Percentiles rank a stretch among this genome's conserved stretches.
phyloP scores from a whole-genome alignment of 179 eudicot species.

The Amaranthus tricolor region DNA sequence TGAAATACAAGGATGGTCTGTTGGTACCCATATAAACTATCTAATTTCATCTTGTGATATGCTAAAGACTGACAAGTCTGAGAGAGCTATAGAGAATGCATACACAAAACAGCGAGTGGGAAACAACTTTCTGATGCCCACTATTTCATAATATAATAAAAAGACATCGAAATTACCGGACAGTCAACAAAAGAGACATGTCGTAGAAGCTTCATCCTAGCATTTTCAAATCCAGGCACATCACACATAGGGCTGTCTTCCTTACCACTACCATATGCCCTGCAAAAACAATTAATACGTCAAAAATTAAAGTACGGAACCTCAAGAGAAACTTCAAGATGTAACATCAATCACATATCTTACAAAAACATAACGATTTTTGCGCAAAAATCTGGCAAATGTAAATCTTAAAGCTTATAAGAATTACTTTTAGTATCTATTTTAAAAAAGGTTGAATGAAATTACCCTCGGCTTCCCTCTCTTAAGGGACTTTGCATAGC shows the following conservation, averaged over 20 bases:
- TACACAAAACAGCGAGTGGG: too few relatives aligned
- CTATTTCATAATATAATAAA: too few relatives aligned
- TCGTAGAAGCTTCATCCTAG: constrained; percentile 83
- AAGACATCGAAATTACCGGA: constrained; percentile 49
- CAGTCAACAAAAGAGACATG: constrained; percentile 98
- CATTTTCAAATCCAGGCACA: constrained; percentile 91
- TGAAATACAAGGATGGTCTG: background rate
- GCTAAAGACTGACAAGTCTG: too few relatives aligned
- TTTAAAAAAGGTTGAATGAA: background rate
- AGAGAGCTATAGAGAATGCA: too few relatives aligned
- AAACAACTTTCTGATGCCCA: too few relatives aligned
- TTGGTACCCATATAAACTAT: background rate
- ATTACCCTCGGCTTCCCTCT: too few relatives aligned
- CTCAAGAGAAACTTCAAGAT: background rate
- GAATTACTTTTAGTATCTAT: background rate
- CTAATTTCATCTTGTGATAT: background rate
- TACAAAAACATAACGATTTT: background rate
- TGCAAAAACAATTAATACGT: constrained; percentile 25
- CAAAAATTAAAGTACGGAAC: background rate
- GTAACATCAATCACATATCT: background rate
- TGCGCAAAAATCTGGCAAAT: background rate
- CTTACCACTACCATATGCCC: constrained; percentile 99
- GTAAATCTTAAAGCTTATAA: background rate
- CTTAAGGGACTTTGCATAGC: too few relatives aligned
- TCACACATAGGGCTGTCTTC: constrained; percentile 93